Evolutionary conservation across 192 early-diverging fungal species (phyloP), one percentile per base, ranked within the genome.

Genomic region (Coemansia interrupta): DNA sequence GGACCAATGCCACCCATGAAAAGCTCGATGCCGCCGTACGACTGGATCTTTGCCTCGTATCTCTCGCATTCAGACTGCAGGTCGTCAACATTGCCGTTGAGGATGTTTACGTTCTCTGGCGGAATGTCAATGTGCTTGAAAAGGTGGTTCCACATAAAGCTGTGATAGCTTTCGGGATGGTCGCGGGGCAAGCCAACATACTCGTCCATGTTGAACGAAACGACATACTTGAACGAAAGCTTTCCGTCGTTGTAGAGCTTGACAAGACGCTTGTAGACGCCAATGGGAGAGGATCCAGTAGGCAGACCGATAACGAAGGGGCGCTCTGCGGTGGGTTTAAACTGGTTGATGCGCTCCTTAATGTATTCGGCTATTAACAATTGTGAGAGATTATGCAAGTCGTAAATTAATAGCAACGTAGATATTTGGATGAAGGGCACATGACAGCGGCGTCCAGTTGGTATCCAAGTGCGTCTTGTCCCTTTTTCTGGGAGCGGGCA

Each of bases 171-270:
- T 78, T 93, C 89, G 14, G 90, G 89, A 66, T 93, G 91, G 49
- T 91, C 85, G 77, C 86, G 84, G 30, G 90, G 89, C 44, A 93
- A 70, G 52, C 88, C 86, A 44, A 90, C 89, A 65, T 91, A 91
- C 73, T 92, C 89, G 66, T 92, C 91, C 91, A 93, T 93, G 73
- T 93, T 93, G 80, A 93, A 93, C n/a, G 89, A 88, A 43, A 93
- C 85, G 6, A 93, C 87, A 47, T 93, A 63, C 66, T 87, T 82
- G 74, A 92, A 92, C 29, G 85, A 86, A 41, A 92, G 68, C 46
- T 81, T 77, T 29, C 87, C 88, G 30, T 81, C 73, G 39, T 82
- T 78, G 81, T 83, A 80, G 69, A 86, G 77, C 66, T 85, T 71
- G 32, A 93, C 91, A 41, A 91, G 73, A 45, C 84, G 81, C 75